Evolutionary conservation across 805 yeast species (phyloP), one percentile per base, ranked within the genome.

Genomic region (Cyberlindnera sargentensis): DNA sequence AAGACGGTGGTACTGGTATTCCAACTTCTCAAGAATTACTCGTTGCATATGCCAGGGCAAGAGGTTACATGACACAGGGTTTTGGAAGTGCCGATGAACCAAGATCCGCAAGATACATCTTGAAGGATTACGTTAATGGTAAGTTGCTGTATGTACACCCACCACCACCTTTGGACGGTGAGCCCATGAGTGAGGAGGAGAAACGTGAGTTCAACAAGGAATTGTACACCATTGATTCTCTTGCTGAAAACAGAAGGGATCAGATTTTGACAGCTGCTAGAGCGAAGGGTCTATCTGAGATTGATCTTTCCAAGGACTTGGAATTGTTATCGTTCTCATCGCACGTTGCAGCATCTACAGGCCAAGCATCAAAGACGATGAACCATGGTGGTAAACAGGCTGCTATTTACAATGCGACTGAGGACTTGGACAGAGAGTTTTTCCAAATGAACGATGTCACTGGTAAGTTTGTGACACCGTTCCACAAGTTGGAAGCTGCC

Each of bases 61-160:
- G 99, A 66, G 99, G 99, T 56, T 93, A 79, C 62, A 90, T 88
- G 95, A 85, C 96, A 0, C 97, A 95, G 63, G 95, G 95, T 59
- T 90, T 86, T 60, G 98, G 98, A 59, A 79, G 88, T 53, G 98
- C 99, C 3, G 99, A 93, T 70, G 95, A 89, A 62, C 80, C 95
- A 36, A 76, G 99, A 64, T 96, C 99, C 10, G 81, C 96, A 35
- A 76, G 99, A 62, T 84, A 86, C 53, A 78, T 93, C 42, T 73
- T 93, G 61, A 93, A 93, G 65, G 99, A 93, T 64, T 93, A 89
- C 56, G 97, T 95, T 27, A 86, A 78, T 62, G 99, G 98, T 51
- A 90, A 88, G 62, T 69, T 93, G 45, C 68, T 88, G 39, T 90
- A 75, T 60, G 82, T 86, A 35, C 82, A 80, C 50, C 96, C 98